These are phyloP conservation scores for Eremothecium cymbalariae DNA, from an alignment of 1,139 yeast genomes.

Conservation along the genomic window DNA sequence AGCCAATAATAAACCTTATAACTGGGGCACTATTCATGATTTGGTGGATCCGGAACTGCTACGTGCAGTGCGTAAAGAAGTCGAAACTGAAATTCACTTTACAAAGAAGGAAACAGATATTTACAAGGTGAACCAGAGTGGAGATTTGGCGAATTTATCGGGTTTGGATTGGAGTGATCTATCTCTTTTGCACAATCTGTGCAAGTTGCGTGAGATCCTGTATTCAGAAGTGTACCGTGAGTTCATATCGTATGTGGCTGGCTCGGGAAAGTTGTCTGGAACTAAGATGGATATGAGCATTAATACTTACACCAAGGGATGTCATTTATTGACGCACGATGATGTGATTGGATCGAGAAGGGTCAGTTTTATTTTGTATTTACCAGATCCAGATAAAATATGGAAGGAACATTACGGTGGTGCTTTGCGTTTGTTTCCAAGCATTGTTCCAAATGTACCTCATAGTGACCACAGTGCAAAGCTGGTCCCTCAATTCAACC, in stretches of 20 bases:
- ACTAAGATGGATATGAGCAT: constrained; percentile 84
- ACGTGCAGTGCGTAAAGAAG: constrained; percentile 75
- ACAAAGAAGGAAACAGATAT: constrained; percentile 95
- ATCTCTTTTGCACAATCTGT: constrained; percentile 62
- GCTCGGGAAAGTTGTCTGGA: constrained; percentile 86
- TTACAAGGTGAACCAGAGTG: constrained; percentile 89
- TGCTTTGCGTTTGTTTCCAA: constrained; percentile 76
- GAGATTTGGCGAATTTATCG: constrained; percentile 87
- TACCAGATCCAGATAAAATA: constrained; percentile 81
- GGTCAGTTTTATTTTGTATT: constrained; percentile 82
- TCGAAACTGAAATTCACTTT: constrained; percentile 73
- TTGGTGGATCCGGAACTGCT: constrained; percentile 70
- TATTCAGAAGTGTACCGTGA: constrained; percentile 82
- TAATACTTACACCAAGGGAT: constrained; percentile 84
- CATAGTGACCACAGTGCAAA: constrained; percentile 61
- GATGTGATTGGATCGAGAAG: constrained; percentile 95
- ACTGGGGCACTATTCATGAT: constrained; percentile 77
- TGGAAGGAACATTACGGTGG: constrained; percentile 95
- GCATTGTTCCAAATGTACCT: constrained; percentile 85
- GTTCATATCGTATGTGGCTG: constrained; percentile 71
- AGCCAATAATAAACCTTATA: constrained; percentile 59
- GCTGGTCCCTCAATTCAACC: constrained; percentile 89
- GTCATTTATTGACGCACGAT: constrained; percentile 91
- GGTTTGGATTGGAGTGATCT: constrained; percentile 76
- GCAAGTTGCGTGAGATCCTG: constrained; percentile 72